Percentiles rank a stretch among this genome's conserved stretches.
phyloP scores from a whole-genome alignment of 441 rosid species.

The Pelargonium fulgidum region DNA sequence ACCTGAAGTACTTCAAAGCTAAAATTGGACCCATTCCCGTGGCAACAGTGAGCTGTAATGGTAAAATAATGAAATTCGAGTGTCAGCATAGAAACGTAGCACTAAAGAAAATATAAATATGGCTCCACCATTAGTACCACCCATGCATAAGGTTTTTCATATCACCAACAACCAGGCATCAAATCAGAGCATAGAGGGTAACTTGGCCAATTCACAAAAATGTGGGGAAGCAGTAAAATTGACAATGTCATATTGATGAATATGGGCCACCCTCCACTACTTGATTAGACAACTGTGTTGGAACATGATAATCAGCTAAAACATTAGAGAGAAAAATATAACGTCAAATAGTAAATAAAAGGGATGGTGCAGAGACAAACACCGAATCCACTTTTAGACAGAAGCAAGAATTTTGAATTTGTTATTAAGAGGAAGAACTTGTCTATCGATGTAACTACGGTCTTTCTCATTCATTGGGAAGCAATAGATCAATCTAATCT shows the following conservation, averaged over 20 bases:
- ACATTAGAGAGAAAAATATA: not conserved
- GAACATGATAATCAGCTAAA: not conserved
- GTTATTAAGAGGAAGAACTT: no score
- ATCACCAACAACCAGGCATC: not conserved
- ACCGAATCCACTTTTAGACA: no score
- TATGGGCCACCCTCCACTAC: no score
- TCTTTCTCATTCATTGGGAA: no score
- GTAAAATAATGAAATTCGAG: not conserved
- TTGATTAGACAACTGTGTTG: no score
- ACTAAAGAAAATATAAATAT: not conserved
- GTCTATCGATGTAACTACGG: no score
- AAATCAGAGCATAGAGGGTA: not conserved
- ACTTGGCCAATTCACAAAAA: not conserved
- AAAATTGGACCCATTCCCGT: constrained; percentile 91
- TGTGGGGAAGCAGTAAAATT: not conserved
- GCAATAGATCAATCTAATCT: no score
- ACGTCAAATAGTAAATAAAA: not conserved
- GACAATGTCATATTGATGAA: not conserved
- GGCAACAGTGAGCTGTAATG: constrained; percentile 72
- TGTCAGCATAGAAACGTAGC: constrained; percentile 3
- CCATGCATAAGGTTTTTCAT: not conserved
- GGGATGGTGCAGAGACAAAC: no score
- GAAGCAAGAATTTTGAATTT: no score
- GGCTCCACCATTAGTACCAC: constrained; percentile 8
- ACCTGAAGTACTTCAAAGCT: constrained; percentile 83